These are phyloP conservation scores for Talaromyces sp. DNA, from an alignment of 2,329 filamentous ascomycete genomes.

Conservation along the genomic window DNA sequence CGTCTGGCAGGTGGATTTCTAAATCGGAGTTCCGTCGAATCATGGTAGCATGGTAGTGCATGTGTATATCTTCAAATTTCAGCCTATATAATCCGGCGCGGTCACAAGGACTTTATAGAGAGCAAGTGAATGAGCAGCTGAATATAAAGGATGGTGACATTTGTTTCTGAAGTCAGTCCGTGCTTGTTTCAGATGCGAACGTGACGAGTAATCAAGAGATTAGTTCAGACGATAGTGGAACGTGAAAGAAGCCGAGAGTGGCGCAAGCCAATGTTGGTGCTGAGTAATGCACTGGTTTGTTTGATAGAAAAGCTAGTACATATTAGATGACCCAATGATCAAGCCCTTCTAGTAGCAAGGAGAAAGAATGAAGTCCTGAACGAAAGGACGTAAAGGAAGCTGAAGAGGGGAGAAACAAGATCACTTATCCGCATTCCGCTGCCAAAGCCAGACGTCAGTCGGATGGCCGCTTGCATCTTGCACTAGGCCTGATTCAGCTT, in stretches of 20 bases:
- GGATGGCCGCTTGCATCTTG: slow-evolving; percentile 3
- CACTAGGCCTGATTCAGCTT: neutral
- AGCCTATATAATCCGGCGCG: neutral
- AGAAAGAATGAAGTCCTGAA: neutral
- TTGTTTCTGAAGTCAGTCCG: slow-evolving; percentile 12
- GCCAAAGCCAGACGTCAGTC: neutral
- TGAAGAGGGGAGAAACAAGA: neutral
- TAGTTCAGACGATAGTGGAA: slow-evolving; percentile 16
- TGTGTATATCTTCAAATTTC: neutral
- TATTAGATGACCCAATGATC: neutral
- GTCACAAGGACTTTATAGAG: neutral
- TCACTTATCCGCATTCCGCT: no score
- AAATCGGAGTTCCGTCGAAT: slow-evolving; percentile 46
- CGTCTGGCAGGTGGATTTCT: slow-evolving; percentile 42
- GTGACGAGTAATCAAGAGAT: slow-evolving; percentile 3
- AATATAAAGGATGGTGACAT: neutral
- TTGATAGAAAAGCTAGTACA: neutral
- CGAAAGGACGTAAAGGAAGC: neutral
- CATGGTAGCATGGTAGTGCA: slow-evolving; percentile 27
- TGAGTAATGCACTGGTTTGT: neutral
- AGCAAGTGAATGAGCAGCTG: slow-evolving; percentile 1
- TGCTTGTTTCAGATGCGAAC: slow-evolving; percentile 22
- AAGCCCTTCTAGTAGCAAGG: neutral
- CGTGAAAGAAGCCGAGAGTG: slow-evolving; percentile 15
- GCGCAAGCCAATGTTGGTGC: slow-evolving; percentile 1